phyloP scores from a whole-genome alignment of 179 eudicot genomes.

The Amaranthus tricolor region DNA sequence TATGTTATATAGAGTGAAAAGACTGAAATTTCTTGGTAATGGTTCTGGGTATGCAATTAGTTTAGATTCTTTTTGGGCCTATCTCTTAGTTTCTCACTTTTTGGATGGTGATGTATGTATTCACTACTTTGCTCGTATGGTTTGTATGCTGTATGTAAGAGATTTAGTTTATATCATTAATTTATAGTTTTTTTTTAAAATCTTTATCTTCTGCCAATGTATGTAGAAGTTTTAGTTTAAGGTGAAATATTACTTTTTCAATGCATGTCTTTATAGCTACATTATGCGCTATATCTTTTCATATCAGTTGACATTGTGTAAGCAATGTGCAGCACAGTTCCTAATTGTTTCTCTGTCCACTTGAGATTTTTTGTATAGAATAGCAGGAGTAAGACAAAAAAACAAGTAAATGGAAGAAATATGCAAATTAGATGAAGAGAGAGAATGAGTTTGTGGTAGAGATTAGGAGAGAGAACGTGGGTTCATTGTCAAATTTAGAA shows the following conservation, averaged over 20 bases:
- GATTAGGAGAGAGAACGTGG: no score
- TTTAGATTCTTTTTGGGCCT: not conserved
- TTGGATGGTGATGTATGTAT: not conserved
- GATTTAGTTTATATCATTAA: no score
- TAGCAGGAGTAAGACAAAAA: no score
- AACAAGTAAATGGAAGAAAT: no score
- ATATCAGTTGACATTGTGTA: not conserved
- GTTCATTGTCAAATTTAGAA: no score
- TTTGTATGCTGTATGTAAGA: not conserved
- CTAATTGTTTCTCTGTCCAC: no score
- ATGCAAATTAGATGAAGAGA: no score
- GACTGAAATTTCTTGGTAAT: not conserved
- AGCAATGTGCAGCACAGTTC: no score
- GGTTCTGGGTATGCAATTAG: not conserved
- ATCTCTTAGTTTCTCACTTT: not conserved
- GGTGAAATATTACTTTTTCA: not conserved
- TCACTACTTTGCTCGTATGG: not conserved
- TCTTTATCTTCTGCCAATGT: not conserved
- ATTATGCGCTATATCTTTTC: not conserved
- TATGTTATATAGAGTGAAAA: not conserved
- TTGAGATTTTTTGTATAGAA: no score
- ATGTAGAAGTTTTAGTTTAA: not conserved
- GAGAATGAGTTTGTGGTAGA: no score
- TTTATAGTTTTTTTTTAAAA: not conserved
- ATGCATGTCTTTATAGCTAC: not conserved